phyloP scores from a whole-genome alignment of 208 protist species.

The Crithidia brevicula region DNA sequence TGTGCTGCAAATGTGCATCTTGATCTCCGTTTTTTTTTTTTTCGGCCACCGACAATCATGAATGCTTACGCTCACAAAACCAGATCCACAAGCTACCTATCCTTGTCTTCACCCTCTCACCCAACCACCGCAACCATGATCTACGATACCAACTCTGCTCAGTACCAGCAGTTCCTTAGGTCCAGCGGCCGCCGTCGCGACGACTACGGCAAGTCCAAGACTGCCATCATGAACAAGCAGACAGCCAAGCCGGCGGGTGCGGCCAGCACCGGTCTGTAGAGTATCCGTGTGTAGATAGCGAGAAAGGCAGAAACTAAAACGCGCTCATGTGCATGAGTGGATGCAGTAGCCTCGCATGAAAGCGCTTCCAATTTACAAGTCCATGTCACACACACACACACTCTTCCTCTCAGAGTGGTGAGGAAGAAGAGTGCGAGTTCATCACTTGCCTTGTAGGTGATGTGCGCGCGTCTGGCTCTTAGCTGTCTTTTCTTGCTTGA shows the following conservation, averaged over 20 bases:
- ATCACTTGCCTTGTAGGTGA: too few species aligned
- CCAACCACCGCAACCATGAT: constrained; percentile 67
- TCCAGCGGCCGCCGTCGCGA: constrained; percentile 91
- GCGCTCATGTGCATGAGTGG: too few species aligned
- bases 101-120: background rate
- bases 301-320: background rate
- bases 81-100: background rate
- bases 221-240: constrained; percentile 74
- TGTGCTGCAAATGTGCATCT: too few species aligned
- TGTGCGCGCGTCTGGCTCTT: too few species aligned
- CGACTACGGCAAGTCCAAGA: constrained; percentile 84
- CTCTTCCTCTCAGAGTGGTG: too few species aligned
- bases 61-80: background rate
- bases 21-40: too few species aligned
- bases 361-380: too few species aligned
- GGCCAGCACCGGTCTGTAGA: constrained; percentile 89
- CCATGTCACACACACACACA: too few species aligned
- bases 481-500: too few species aligned
- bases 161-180: constrained; percentile 94
- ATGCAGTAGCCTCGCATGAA: too few species aligned
- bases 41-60: background rate
- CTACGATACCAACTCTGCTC: constrained; percentile 91
- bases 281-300: constrained; percentile 78
- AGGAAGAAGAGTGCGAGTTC: too few species aligned
- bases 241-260: constrained; percentile 83